These are phyloP conservation scores for Dactylonectria macrodidyma DNA, from an alignment of 2,329 filamentous ascomycete species.

Conservation along the genomic window DNA sequence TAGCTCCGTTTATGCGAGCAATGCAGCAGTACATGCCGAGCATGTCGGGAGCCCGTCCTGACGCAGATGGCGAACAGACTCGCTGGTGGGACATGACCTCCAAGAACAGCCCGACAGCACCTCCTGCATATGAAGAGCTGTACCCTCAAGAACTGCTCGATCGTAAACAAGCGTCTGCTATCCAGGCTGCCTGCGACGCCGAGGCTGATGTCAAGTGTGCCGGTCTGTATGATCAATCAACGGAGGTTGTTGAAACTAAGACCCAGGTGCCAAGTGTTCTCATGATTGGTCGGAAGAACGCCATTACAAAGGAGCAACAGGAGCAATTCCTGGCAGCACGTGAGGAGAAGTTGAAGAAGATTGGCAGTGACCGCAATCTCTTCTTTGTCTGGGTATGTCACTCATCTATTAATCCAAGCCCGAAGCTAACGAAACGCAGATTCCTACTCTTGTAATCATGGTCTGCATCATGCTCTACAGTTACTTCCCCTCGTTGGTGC, in stretches of 20 bases:
- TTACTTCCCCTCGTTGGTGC: constrained; percentile 64
- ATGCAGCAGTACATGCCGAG: constrained; percentile 82
- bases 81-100: constrained; percentile 79
- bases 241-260: constrained; percentile 55
- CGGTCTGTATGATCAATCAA: constrained; percentile 64
- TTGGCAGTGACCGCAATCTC: constrained; percentile 75
- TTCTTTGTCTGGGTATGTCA: constrained; percentile 77
- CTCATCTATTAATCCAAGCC: background rate
- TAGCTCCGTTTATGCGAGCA: constrained; percentile 74
- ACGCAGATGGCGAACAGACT: constrained; percentile 57
- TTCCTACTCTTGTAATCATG: constrained; percentile 65
- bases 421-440: constrained; percentile 54
- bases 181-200: constrained; percentile 70
- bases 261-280: constrained; percentile 62
- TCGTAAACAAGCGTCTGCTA: constrained; percentile 71
- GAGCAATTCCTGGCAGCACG: constrained; percentile 74
- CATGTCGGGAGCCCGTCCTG: constrained; percentile 67
- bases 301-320: constrained; percentile 76
- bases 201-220: constrained; percentile 73
- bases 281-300: constrained; percentile 74
- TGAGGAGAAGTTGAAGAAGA: constrained; percentile 73
- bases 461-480: constrained; percentile 66
- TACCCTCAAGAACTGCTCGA: constrained; percentile 73
- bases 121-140: constrained; percentile 85
- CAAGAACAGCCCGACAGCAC: constrained; percentile 65